Evolutionary conservation across 257 asterid genomes (phyloP).

Genomic region (Solanum sejunctum): DNA sequence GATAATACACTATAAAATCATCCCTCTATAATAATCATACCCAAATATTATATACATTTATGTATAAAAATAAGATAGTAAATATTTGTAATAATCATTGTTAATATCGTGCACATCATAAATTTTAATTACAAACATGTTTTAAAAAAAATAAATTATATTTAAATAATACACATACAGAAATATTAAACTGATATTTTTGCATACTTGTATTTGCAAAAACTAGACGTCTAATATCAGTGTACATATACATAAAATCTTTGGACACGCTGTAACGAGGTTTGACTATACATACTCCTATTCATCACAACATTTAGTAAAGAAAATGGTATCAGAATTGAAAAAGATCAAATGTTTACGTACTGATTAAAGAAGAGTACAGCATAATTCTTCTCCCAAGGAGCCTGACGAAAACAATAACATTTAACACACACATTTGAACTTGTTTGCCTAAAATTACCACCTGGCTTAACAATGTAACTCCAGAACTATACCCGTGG

Average conservation of each 20-base stretch:
- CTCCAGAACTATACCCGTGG: not conserved
- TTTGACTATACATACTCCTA: too few relatives aligned
- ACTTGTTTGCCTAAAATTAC: not conserved
- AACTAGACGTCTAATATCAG: not conserved
- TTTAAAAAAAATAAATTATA: not conserved
- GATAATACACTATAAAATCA: not conserved
- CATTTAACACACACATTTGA: not conserved
- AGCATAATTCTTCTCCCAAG: not conserved
- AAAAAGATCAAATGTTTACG: too few relatives aligned
- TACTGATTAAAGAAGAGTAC: not conserved
- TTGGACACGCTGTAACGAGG: too few relatives aligned
- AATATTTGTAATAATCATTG: not conserved
- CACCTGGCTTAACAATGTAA: not conserved
- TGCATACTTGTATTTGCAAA: not conserved
- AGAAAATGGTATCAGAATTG: too few relatives aligned
- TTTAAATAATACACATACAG: not conserved
- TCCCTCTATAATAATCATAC: not conserved
- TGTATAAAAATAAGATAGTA: too few relatives aligned
- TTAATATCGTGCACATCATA: not conserved
- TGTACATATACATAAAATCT: too few relatives aligned
- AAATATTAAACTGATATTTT: not conserved
- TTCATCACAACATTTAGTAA: too few relatives aligned
- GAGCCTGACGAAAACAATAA: not conserved
- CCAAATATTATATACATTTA: not conserved
- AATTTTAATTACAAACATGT: not conserved